A percentile compares a stretch with the other conserved stretches of the same genome.
These are phyloP conservation scores for Neofusicoccum umdonicola DNA, from an alignment of 2,329 filamentous ascomycete species.

Conservation along the genomic window DNA sequence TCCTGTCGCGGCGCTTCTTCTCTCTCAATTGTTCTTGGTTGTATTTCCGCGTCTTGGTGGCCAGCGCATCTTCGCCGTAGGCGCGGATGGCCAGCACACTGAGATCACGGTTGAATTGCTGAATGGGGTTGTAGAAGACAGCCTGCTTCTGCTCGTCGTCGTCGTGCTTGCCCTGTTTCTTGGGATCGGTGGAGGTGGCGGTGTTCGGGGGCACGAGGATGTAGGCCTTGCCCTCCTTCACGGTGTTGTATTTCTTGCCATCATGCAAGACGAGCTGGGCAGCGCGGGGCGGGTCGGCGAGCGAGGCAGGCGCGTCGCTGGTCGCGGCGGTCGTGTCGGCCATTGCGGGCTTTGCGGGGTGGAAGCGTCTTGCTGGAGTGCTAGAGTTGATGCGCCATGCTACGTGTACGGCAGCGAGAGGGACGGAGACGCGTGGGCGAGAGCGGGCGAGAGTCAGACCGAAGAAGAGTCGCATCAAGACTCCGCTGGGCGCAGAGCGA, in stretches of 20 bases:
- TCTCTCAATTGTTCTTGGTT: slow-evolving; percentile 23
- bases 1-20: slow-evolving; percentile 36
- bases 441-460: neutral
- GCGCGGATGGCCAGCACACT: slow-evolving; percentile 90
- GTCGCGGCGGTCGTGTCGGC: neutral
- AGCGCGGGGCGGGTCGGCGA: slow-evolving; percentile 29
- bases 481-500: neutral
- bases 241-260: slow-evolving; percentile 56
- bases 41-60: slow-evolving; percentile 46
- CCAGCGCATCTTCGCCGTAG: slow-evolving; percentile 68
- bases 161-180: slow-evolving; percentile 35
- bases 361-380: neutral
- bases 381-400: neutral
- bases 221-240: slow-evolving; percentile 66
- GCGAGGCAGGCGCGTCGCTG: slow-evolving; percentile 18
- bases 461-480: neutral
- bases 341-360: neutral
- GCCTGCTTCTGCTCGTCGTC: slow-evolving; percentile 61
- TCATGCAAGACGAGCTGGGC: slow-evolving; percentile 42
- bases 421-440: neutral
- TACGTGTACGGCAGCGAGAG: neutral
- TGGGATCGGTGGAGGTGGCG: slow-evolving; percentile 49
- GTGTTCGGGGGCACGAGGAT: slow-evolving; percentile 61
- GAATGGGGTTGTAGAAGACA: slow-evolving; percentile 98
- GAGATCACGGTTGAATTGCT: slow-evolving; percentile 96